Evolutionary conservation across 352 stramenopile species (phyloP), one percentile per base, ranked within the genome.

Genomic region (Globisporangium paroecandrum): DNA sequence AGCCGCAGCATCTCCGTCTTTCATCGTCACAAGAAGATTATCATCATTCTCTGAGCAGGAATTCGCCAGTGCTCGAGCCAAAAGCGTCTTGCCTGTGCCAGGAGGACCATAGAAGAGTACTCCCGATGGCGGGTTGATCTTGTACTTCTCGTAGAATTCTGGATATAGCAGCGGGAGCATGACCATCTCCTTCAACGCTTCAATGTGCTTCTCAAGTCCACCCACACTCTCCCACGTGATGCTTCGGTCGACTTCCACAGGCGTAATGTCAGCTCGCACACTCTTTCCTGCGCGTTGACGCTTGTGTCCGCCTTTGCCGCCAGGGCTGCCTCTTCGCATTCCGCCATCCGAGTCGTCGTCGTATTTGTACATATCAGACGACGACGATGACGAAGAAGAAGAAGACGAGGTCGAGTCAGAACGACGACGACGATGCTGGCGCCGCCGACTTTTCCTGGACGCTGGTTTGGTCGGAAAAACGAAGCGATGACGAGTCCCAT

Each of bases 121-220:
- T 32, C 90, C 90, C 0, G 88, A 93, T 24, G 89, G 89, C 41
- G 90, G 90, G 1, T 78, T 75, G 38, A 97, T 75, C 27, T 85
- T 90, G 70, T 96, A 97, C 73, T 96, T 93, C 47, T 91, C 77
- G 62, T 97, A 98, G 65, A 97, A 93, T 70, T 98, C 91, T 0
- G 93, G 93, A 65, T 98, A 98, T 34, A 98, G 62, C 55, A 98
- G 68, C 8, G 93, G 93, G 15, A 98, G 80, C 78, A 98, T 85
- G 10, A 98, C 89, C 93, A 98, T 98, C 77, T 98, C 93, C 70
- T 98, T 97, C 64, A 98, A 77, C 27, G 90, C 83, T 58, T 92
- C 78, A 34, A 98, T 93, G 65, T 98, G 93, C 22, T 80, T 77
- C 46, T 87, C 79, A 13, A 97, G 71, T 0, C 91, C 91, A 2